Base-by-base conservation (phyloP, 1,284 basidiomycete genomes). In the Ustilago xerochloae region DNA sequence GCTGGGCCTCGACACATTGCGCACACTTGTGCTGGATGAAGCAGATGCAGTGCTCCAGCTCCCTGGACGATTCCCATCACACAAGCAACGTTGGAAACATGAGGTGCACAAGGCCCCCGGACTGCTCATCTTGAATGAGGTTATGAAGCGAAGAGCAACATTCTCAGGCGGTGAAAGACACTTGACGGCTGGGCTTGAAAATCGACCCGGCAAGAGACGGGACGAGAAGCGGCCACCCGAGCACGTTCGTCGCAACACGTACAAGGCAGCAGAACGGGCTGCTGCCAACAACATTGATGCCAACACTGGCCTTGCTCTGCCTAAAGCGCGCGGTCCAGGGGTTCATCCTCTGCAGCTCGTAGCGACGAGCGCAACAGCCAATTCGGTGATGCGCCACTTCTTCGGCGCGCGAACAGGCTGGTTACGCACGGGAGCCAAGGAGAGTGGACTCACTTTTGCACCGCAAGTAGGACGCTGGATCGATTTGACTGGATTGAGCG, bases 331-430 rank as follows among this genome's bases (percentile, higher is more conserved):
- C 9, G 22, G 20, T 12, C 29, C 56, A 0, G 75, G 70, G n/a
- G 58, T 54, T 6, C 55, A 66, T 29, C 80, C 81, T 18, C 45
- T 84, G 33, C 82, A 84, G 63, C 67, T 84, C 6, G 70, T 84
- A 0, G 63, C 71, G 22, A 71, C 74, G 26, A 81, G 79, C 29
- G 82, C 82, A 1, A 84, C 80, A 7, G 81, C 82, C 30, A 83
- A 83, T 48, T 75, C 81, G 16, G 81, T 84, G 9, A 60, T 84
- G 60, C 76, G 82, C 28, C 77, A 84, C 59, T 84, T 83, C 46
- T 66, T 84, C 32, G 80, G 76, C 28, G 80, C 80, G 6, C 70
- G 80, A 6, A 84, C 82, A 1, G 82, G 82, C 24, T 84, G 82
- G 82, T 55, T 83, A 39, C 71, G 82, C 2, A 78, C 79, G 2